Evolutionary conservation across 176 grass and related monocot genomes (phyloP), one percentile per base, ranked within the genome.

Genomic region (Canna indica): DNA sequence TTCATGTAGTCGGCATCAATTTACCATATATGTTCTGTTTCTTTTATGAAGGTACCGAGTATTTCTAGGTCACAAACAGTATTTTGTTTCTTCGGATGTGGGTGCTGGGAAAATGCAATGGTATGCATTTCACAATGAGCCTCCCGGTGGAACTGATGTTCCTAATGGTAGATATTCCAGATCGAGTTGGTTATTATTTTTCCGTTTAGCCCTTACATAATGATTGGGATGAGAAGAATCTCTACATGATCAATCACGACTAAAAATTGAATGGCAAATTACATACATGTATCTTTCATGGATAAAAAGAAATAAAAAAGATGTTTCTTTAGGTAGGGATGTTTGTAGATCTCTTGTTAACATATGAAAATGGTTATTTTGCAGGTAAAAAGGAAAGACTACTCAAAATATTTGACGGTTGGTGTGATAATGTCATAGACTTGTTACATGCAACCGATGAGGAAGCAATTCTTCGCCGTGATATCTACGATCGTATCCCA

Each of bases 51-150:
- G 93, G 68, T 97, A 97, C 31, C 85, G 88, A 42, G 93, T 92
- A 71, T 97, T 92, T 85, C 86, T 97, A 73, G 93, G 93, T 52
- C 93, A 97, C 84, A 97, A 90, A 47, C 88, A 97, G 78, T 97
- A 97, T 85, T 97, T 97, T 27, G 93, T 97, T 35, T 97, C 93
- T 46, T 97, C 93, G 36, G 93, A 97, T 79, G 93, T 97, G 1
- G 93, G 93, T 63, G 93, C 58, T 74, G 93, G 93, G 38, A 97
- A 97, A 87, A 97, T 97, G 93, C 93, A 97, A 73, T 97, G 93
- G 88, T 97, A 97, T 81, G 93, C 82, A 66, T 97, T 97, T 81
- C 84, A 97, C 72, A 97, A 97, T 3, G 93, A 97, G 75, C 79
- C 82, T 48, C 78, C 93, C 83, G 88, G 86, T 71, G 88, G 93